phyloP scores from a whole-genome alignment of 352 stramenopile genomes.

The Pythium brachiatum region DNA sequence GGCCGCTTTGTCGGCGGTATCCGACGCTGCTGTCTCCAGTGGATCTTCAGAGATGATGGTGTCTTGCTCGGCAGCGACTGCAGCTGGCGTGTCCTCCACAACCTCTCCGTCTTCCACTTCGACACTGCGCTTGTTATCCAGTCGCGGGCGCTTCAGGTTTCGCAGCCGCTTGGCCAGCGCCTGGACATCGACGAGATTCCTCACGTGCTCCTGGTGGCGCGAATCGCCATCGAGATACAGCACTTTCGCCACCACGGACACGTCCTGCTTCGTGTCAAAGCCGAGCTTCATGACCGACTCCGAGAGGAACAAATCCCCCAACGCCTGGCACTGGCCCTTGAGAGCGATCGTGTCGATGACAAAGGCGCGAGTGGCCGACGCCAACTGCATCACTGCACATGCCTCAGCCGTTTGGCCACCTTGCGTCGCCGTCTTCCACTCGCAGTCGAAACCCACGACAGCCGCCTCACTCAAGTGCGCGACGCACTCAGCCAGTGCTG shows the following conservation, averaged over 20 bases:
- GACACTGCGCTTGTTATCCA: background rate
- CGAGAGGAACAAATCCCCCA: conserved; percentile 41
- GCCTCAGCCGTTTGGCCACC: conserved; percentile 22
- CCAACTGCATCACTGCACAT: conserved; percentile 66
- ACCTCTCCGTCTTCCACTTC: conserved; percentile 5
- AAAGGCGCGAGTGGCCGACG: conserved; percentile 53
- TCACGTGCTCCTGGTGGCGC: background rate
- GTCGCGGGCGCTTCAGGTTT: background rate
- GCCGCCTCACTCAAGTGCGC: conserved; percentile 39
- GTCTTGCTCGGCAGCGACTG: background rate
- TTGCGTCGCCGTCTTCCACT: conserved; percentile 62
- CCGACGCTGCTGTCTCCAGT: background rate
- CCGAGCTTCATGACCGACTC: conserved; percentile 63
- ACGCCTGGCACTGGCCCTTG: conserved; percentile 27
- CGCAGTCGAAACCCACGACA: conserved; percentile 72
- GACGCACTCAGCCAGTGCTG: conserved; percentile 33
- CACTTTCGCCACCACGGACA: conserved; percentile 54
- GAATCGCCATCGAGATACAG: conserved; percentile 16
- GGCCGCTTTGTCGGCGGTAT: background rate
- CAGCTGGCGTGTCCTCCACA: background rate
- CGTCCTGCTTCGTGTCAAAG: conserved; percentile 66
- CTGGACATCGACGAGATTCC: conserved; percentile 55
- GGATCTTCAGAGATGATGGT: background rate
- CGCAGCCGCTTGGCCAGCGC: conserved; percentile 27
- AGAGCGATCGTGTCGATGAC: conserved; percentile 66